Conservation (phyloP, 495 filamentous ascomycete genomes). For the Aspergillus diversus region DNA sequence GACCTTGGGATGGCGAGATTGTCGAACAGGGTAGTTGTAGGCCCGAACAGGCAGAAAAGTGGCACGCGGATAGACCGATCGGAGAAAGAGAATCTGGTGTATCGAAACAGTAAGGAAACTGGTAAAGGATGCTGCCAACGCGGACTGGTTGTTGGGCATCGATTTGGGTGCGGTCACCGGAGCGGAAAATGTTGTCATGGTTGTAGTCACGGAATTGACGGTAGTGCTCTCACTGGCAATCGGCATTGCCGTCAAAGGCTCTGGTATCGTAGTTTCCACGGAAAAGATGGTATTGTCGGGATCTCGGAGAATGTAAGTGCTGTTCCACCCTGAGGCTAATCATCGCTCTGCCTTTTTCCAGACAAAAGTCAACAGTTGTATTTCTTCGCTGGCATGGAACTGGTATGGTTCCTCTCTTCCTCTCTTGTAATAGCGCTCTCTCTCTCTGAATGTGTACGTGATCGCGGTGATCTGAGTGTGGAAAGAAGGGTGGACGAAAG, state of each 20-base stretch:
- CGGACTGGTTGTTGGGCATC: conserved; percentile 50
- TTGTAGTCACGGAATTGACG: conserved; percentile 40
- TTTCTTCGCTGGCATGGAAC: conserved; percentile 7
- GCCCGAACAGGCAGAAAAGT: conserved; percentile 82
- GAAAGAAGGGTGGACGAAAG: conserved; percentile 5
- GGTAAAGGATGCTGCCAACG: conserved; percentile 53
- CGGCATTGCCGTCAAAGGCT: conserved; percentile 49
- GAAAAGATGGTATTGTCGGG: conserved; percentile 44
- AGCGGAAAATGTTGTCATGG: conserved; percentile 52
- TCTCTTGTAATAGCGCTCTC: background rate
- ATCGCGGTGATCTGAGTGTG: background rate
- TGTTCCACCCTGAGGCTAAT: conserved; percentile 55
- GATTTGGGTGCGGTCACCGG: conserved; percentile 48
- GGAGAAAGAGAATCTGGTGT: conserved; percentile 91
- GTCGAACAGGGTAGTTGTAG: conserved; percentile 88
- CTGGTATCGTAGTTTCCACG: conserved; percentile 42
- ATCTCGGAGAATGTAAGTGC: conserved; percentile 51
- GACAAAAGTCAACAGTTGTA: conserved; percentile 35
- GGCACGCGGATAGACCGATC: conserved; percentile 75
- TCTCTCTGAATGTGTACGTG: background rate
- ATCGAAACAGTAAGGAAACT: conserved; percentile 86
- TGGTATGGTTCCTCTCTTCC: conserved; percentile 18
- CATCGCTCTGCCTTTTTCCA: conserved; percentile 54
- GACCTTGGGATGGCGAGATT: conserved; percentile 87
- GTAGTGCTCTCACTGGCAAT: conserved; percentile 54